Evolutionary conservation across 495 filamentous ascomycete genomes (phyloP).

Genomic region (Penicillium bialowiezense): DNA sequence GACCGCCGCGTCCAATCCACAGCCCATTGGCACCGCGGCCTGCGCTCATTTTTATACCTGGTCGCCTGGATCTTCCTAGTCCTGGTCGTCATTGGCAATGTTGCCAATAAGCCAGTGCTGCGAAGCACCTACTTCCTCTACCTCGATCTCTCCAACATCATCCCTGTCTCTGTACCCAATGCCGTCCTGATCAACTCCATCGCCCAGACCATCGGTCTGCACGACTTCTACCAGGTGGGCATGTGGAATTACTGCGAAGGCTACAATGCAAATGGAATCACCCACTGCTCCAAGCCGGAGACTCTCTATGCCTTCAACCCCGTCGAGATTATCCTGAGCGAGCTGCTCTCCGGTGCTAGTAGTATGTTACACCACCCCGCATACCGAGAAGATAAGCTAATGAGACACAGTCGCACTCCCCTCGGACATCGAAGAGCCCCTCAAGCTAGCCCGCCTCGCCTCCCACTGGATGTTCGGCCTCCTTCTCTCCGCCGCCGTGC

Average conservation of each 20-base stretch:
- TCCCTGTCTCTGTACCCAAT: slow-evolving; percentile 72
- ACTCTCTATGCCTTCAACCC: slow-evolving; percentile 88
- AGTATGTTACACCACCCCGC: slow-evolving; percentile 43
- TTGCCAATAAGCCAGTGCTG: slow-evolving; percentile 55
- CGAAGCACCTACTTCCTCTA: slow-evolving; percentile 76
- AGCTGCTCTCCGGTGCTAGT: slow-evolving; percentile 77
- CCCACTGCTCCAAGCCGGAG: slow-evolving; percentile 64
- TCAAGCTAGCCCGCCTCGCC: slow-evolving; percentile 71
- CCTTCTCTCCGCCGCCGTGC: slow-evolving; percentile 66
- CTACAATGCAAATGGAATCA: slow-evolving; percentile 68
- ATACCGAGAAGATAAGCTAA: slow-evolving; percentile 14
- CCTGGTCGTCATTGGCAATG: slow-evolving; percentile 74
- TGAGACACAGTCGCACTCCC: slow-evolving; percentile 68
- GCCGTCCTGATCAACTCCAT: slow-evolving; percentile 79
- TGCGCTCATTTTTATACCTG: slow-evolving; percentile 69
- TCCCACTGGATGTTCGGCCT: slow-evolving; percentile 89
- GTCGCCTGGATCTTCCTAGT: slow-evolving; percentile 73
- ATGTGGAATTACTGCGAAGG: slow-evolving; percentile 91
- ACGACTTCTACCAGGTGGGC: slow-evolving; percentile 93
- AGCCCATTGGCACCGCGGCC: slow-evolving; percentile 38
- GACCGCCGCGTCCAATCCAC: slow-evolving; percentile 28
- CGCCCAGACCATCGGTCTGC: slow-evolving; percentile 81
- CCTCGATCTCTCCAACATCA: slow-evolving; percentile 79
- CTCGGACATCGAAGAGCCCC: slow-evolving; percentile 62
- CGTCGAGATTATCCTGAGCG: slow-evolving; percentile 69